Conservation (phyloP, 176 grass and related monocot species). For the Pontederia crassipes region DNA sequence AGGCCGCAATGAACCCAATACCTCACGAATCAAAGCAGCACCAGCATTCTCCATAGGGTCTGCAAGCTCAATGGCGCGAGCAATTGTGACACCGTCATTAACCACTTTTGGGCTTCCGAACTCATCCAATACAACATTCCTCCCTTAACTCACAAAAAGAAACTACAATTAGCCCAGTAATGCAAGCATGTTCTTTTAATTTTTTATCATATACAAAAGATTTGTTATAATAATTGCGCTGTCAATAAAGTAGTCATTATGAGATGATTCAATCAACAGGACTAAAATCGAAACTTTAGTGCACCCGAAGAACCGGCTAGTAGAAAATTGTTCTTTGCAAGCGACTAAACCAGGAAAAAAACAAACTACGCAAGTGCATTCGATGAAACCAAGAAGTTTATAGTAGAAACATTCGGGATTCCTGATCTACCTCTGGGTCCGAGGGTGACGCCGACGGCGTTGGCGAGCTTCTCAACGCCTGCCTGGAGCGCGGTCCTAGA, state of each 20-base stretch:
- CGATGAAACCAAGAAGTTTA: too few species aligned
- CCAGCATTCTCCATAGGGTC: conserved; percentile 93
- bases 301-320: too few species aligned
- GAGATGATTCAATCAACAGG: too few species aligned
- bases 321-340: too few species aligned
- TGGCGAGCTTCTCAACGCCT: conserved; percentile 87
- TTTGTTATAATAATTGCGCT: too few species aligned
- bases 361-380: too few species aligned
- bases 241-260: too few species aligned
- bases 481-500: conserved; percentile 68
- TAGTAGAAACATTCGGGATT: neutral
- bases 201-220: too few species aligned
- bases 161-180: neutral
- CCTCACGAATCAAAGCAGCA: conserved; percentile 76
- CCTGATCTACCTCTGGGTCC: conserved; percentile 58
- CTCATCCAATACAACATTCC: conserved; percentile 89
- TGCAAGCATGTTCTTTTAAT: neutral
- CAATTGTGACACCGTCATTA: conserved; percentile 84
- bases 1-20: conserved; percentile 16
- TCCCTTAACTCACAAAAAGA: conserved; percentile 32
- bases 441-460: conserved; percentile 68
- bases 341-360: too few species aligned
- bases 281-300: too few species aligned
- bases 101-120: conserved; percentile 89
- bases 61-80: conserved; percentile 77